These are phyloP conservation scores for Rhododendron griersonianum DNA, from an alignment of 148 eudicot genomes.

Conservation along the genomic window DNA sequence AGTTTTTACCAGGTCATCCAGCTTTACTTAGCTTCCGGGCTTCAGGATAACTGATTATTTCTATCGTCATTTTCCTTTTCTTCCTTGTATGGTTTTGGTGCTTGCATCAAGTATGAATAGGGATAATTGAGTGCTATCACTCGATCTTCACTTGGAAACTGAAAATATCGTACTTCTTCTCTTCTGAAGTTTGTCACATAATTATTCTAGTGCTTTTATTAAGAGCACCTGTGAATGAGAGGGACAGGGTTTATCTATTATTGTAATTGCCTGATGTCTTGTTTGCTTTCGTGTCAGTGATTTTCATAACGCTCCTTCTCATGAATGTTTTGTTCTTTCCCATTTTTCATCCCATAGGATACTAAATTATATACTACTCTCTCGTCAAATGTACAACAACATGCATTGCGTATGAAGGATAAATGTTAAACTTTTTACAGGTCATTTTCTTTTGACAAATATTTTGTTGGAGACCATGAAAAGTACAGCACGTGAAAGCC, in stretches of 20 bases:
- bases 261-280: background rate
- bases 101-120: background rate
- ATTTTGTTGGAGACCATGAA: slow-evolving; percentile 77
- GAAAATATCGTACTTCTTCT: background rate
- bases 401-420: background rate
- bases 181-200: background rate
- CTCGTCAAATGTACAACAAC: background rate
- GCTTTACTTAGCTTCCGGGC: background rate
- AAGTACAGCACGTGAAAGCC: slow-evolving; percentile 53
- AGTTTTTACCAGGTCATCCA: slow-evolving; percentile 2
- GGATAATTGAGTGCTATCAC: background rate
- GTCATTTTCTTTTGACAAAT: slow-evolving; percentile 83
- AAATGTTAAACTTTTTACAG: slow-evolving; percentile 22
- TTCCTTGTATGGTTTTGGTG: background rate
- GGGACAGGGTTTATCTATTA: background rate
- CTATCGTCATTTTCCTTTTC: background rate
- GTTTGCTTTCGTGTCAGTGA: background rate
- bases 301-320: background rate
- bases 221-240: background rate
- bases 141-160: background rate
- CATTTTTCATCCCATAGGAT: background rate
- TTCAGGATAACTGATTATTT: background rate
- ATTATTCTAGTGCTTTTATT: background rate
- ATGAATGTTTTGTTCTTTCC: background rate
- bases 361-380: background rate